phyloP scores from a whole-genome alignment of 305 asterid genomes.

The Rubia occidens region DNA sequence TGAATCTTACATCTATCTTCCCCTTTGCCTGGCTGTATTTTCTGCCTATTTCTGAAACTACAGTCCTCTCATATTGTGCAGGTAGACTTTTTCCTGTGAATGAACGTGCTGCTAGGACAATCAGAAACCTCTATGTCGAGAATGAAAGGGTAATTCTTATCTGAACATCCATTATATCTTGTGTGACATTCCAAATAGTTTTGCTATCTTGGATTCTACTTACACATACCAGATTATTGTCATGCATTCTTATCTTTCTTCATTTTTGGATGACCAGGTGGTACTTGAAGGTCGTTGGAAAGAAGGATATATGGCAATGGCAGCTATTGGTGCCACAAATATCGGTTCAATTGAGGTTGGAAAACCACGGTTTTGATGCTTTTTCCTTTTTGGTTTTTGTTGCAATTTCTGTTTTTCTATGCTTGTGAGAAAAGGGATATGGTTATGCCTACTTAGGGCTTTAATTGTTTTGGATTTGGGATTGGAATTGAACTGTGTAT shows the following conservation, averaged over 20 bases:
- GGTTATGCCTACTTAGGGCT: not conserved
- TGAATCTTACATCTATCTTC: not conserved
- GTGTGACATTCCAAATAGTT: not conserved
- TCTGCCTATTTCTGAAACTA: conserved; percentile 11
- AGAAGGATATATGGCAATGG: conserved; percentile 94
- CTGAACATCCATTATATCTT: not conserved
- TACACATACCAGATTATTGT: not conserved
- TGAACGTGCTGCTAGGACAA: conserved; percentile 89
- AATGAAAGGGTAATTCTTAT: conserved; percentile 76
- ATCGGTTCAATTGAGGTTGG: conserved; percentile 88
- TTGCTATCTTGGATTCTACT: not conserved
- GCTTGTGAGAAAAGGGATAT: not conserved
- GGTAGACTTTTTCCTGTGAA: conserved; percentile 79
- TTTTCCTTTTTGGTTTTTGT: not conserved
- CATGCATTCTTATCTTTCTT: not conserved
- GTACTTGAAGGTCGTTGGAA: conserved; percentile 92
- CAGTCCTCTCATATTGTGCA: conserved; percentile 22
- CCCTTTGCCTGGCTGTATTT: not conserved
- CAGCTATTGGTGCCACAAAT: conserved; percentile 95
- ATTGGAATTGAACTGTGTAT: not conserved
- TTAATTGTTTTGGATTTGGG: not conserved
- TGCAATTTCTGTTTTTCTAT: not conserved
- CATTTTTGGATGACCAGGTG: conserved; percentile 41
- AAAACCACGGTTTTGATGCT: not conserved
- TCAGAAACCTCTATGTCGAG: conserved; percentile 69